These are phyloP conservation scores for Fusarium odoratissimum DNA, from an alignment of 2,329 filamentous ascomycete genomes.

Conservation along the genomic window DNA sequence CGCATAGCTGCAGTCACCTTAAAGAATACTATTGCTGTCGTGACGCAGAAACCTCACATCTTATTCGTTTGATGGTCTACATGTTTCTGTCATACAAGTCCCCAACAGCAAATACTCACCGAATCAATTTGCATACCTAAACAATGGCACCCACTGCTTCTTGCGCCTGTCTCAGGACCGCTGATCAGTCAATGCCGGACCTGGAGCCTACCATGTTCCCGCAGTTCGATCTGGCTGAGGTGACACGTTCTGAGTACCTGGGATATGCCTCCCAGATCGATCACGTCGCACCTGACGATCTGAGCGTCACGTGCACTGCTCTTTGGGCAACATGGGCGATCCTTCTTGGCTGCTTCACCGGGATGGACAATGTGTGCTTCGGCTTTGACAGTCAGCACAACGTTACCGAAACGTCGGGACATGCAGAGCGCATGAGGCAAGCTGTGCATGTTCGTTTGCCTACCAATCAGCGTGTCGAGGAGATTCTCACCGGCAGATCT, in stretches of 20 bases:
- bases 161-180: conserved; percentile 15
- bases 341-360: conserved; percentile 38
- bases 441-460: conserved; percentile 1
- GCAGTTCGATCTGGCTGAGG: conserved; percentile 32
- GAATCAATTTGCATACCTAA: neutral
- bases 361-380: conserved; percentile 36
- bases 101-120: neutral
- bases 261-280: neutral
- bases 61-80: neutral
- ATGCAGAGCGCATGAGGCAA: neutral
- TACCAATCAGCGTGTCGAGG: conserved; percentile 8
- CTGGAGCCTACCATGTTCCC: conserved; percentile 37
- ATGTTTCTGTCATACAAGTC: neutral
- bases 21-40: neutral
- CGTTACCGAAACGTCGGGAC: neutral
- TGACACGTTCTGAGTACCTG: conserved; percentile 2
- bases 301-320: conserved; percentile 8
- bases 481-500: neutral
- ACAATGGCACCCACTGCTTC: conserved; percentile 16
- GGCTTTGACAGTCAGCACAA: conserved; percentile 25
- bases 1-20: neutral
- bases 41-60: neutral
- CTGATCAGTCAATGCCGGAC: conserved; percentile 11
- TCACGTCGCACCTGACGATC: neutral
- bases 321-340: conserved; percentile 30